Conservation (phyloP, 2,329 filamentous ascomycete genomes). For the Paracorniculantispora psalliotae region DNA sequence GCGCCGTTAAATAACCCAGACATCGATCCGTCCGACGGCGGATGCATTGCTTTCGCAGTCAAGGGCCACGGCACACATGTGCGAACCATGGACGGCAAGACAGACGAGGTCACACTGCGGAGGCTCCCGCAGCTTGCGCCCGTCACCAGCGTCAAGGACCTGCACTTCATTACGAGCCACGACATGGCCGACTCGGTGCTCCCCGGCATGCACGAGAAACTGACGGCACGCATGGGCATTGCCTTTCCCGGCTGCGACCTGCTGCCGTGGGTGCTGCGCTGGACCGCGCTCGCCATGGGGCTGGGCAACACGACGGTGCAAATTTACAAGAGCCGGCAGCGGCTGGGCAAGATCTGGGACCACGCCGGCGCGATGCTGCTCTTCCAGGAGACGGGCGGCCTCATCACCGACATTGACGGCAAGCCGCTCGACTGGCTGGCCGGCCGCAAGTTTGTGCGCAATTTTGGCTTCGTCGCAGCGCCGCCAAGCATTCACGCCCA, state of each 20-base stretch:
- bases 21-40: constrained; percentile 37
- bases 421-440: constrained; percentile 43
- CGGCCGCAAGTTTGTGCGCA: constrained; percentile 44
- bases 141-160: constrained; percentile 17
- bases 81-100: constrained; percentile 31
- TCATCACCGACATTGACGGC: constrained; percentile 50
- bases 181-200: constrained; percentile 44
- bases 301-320: constrained; percentile 51
- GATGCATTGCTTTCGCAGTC: constrained; percentile 48
- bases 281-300: constrained; percentile 48
- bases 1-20: constrained; percentile 39
- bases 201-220: constrained; percentile 39
- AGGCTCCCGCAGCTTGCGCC: constrained; percentile 29
- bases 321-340: constrained; percentile 46
- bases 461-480: constrained; percentile 54
- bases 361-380: constrained; percentile 56
- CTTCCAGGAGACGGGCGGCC: constrained; percentile 52
- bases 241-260: constrained; percentile 46
- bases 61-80: constrained; percentile 44
- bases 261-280: constrained; percentile 53
- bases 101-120: constrained; percentile 21
- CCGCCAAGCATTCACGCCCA: constrained; percentile 37
- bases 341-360: constrained; percentile 54
- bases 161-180: constrained; percentile 45
- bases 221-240: constrained; percentile 38